phyloP scores from a whole-genome alignment of 148 eudicot species.

The Persicaria tinctoria region DNA sequence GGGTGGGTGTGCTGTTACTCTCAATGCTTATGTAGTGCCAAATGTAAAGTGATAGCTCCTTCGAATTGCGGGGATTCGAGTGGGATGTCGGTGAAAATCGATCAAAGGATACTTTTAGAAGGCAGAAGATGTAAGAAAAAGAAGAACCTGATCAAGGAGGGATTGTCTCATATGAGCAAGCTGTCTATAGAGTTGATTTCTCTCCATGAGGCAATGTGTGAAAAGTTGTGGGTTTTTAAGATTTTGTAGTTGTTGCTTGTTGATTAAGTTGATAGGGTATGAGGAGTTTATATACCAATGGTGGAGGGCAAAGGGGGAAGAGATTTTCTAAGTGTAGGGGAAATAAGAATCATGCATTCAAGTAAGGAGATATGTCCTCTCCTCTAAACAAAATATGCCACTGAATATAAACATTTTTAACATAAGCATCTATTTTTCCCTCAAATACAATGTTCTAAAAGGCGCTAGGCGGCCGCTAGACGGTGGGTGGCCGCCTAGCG shows the following conservation, averaged over 20 bases:
- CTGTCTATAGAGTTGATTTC: slow-evolving; percentile 65
- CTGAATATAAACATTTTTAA: no score
- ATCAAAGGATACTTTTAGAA: background rate
- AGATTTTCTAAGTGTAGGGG: background rate
- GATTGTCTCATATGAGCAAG: slow-evolving; percentile 73
- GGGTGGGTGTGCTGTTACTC: no score
- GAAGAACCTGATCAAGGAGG: slow-evolving; percentile 81
- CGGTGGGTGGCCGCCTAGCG: no score
- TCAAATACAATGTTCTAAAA: no score
- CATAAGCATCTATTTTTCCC: no score
- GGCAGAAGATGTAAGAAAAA: background rate
- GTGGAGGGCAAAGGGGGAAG: background rate
- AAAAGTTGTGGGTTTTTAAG: background rate
- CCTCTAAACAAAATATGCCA: no score
- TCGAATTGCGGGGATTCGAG: no score
- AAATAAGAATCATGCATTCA: background rate
- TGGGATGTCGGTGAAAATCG: no score
- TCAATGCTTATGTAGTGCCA: no score
- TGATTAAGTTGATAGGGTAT: background rate
- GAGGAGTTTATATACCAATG: slow-evolving; percentile 1
- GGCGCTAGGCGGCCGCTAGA: no score
- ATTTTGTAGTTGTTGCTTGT: background rate
- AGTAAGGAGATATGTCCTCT: background rate
- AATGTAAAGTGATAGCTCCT: no score
- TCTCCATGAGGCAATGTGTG: slow-evolving; percentile 30